phyloP scores from a whole-genome alignment of 805 yeast genomes.

The Yarrowia phangngaensis region DNA sequence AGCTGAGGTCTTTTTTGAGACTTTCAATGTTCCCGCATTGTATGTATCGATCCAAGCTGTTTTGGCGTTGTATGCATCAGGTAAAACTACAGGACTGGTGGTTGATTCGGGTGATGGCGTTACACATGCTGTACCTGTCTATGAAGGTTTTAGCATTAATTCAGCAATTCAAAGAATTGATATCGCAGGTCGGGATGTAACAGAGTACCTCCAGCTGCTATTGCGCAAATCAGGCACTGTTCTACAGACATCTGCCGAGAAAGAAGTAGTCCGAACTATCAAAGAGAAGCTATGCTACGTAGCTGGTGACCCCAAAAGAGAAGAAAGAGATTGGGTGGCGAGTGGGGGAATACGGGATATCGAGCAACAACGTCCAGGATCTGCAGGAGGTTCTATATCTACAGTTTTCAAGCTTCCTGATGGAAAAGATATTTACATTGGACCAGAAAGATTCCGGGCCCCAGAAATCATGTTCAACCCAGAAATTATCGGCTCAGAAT shows the following conservation, averaged over 20 bases:
- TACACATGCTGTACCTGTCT: slow-evolving; percentile 81
- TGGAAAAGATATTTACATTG: slow-evolving; percentile 64
- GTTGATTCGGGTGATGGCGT: slow-evolving; percentile 94
- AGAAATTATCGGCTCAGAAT: slow-evolving; percentile 70
- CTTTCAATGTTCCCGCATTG: slow-evolving; percentile 71
- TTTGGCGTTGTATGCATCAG: slow-evolving; percentile 78
- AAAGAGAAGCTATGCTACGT: slow-evolving; percentile 74
- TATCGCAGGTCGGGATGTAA: slow-evolving; percentile 81
- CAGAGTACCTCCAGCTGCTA: slow-evolving; percentile 66
- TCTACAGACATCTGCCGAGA: slow-evolving; percentile 68
- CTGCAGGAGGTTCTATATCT: slow-evolving; percentile 15
- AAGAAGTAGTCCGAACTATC: slow-evolving; percentile 71
- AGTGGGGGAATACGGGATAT: slow-evolving; percentile 28
- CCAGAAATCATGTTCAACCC: slow-evolving; percentile 85
- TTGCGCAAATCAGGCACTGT: slow-evolving; percentile 66
- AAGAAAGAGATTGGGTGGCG: slow-evolving; percentile 45
- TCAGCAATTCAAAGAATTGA: slow-evolving; percentile 69
- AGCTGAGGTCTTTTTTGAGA: slow-evolving; percentile 67
- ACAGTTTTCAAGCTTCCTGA: slow-evolving; percentile 67
- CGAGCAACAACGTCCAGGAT: slow-evolving; percentile 27
- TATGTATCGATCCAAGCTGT: slow-evolving; percentile 73
- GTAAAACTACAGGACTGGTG: slow-evolving; percentile 86
- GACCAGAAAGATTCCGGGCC: slow-evolving; percentile 66
- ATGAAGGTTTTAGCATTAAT: slow-evolving; percentile 79
- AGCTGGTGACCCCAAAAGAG: slow-evolving; percentile 52